These are phyloP conservation scores for Furcasterigmium sp. DNA, from an alignment of 2,329 filamentous ascomycete species.

Conservation along the genomic window DNA sequence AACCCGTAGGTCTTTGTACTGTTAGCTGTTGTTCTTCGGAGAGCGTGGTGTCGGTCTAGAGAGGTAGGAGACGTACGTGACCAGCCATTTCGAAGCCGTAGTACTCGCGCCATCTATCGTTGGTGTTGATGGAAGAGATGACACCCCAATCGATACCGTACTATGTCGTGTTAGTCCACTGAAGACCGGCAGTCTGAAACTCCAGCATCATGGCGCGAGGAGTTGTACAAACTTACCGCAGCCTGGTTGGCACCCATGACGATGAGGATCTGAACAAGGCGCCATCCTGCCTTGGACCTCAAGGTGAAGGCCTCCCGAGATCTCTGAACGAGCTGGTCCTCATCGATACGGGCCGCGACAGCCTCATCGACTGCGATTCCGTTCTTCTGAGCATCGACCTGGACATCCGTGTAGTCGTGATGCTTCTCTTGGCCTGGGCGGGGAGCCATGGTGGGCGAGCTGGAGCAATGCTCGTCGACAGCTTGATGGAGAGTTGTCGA, in stretches of 20 bases:
- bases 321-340: conserved; percentile 36
- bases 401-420: conserved; percentile 18
- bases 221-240: conserved; percentile 18
- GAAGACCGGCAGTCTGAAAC: neutral
- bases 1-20: conserved; percentile 25
- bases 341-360: conserved; percentile 35
- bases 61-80: conserved; percentile 4
- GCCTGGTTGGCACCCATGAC: conserved; percentile 42
- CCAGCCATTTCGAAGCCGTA: conserved; percentile 35
- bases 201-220: no score
- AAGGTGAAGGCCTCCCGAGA: conserved; percentile 33
- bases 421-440: conserved; percentile 10
- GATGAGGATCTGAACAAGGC: conserved; percentile 34
- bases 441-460: conserved; percentile 8
- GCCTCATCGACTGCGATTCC: conserved; percentile 35
- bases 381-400: conserved; percentile 22
- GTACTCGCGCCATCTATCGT: conserved; percentile 34
- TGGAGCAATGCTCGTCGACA: neutral
- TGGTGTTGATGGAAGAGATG: conserved; percentile 39
- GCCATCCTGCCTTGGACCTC: conserved; percentile 32
- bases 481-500: neutral
- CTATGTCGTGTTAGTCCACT: neutral
- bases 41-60: no score
- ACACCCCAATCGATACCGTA: conserved; percentile 45
- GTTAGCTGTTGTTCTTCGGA: no score